Base-by-base conservation (phyloP, 768 basidiomycete genomes). In the Suillus placidus region DNA sequence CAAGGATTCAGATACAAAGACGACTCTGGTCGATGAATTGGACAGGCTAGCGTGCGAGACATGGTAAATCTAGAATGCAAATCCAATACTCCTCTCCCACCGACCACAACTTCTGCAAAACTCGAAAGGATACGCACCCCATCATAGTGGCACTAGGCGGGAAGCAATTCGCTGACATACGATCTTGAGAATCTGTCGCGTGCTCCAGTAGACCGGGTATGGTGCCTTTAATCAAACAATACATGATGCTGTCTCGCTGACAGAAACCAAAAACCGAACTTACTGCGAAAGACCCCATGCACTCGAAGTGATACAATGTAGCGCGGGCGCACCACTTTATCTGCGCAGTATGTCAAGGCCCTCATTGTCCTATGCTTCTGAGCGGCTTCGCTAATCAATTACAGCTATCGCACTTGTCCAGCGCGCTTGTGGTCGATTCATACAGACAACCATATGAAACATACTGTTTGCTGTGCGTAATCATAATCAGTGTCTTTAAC, bases 101-200 rank as follows among this genome's bases (percentile, higher is more conserved):
- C 30, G 18, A 42, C 58, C 10, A 42, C 58, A 38, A 60, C 58
- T 60, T 60, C 58, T 42, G 40, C 58, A 42, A 60, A 12, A 40
- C 38, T 40, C 5, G 38, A 10, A 42, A 30, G 58, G 40, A 32
- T 42, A 42, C 18, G 16, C 30, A 60, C 40, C 40, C 26, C 18
- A 40, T 18, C 26, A 26, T 26, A 26, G 26, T 26, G 26, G 26
- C 26, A 52, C 26, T n/a, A 35, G 55, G 58, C 26, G 23, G 26
- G 18, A 60, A 42, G 38, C 58, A 60, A 60, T 30, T 35, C 26
- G 26, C 18, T 42, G 26, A 18, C 18, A 58, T 40, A 60, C 16
- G 16, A 42, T 42, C 26, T 42, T 30, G 18, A 60, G 40, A 43
- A 20, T 26, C 26, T 16, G 26, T 18, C 26, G 40, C 40, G 18